Evolutionary conservation across 768 basidiomycete genomes (phyloP).

Genomic region (Naganishia kalamii): DNA sequence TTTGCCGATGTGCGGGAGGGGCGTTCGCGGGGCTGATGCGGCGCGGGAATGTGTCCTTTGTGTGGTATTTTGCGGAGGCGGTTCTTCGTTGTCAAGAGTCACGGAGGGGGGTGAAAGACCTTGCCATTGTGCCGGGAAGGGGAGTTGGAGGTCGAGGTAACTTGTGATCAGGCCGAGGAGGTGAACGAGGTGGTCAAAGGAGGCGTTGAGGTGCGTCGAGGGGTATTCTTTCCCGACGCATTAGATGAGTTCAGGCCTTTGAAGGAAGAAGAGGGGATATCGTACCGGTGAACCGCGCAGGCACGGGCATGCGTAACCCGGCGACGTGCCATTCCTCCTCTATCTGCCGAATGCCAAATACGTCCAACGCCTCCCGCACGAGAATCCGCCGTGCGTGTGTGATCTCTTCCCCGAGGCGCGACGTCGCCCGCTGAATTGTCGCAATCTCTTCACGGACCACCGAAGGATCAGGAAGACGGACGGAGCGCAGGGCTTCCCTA

Average conservation of each 20-base stretch:
- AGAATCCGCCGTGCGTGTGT: constrained; percentile 33
- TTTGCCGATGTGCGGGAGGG: too few species aligned
- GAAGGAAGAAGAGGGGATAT: too few species aligned
- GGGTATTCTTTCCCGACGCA: constrained; percentile 23
- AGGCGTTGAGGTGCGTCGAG: constrained; percentile 33
- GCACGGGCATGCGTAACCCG: constrained; percentile 22
- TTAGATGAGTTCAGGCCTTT: background rate
- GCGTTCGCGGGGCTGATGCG: background rate
- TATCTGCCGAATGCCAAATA: constrained; percentile 32
- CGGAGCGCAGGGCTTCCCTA: background rate
- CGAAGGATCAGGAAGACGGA: background rate
- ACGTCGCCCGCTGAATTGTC: constrained; percentile 13
- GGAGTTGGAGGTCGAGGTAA: constrained; percentile 38
- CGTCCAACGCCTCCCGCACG: constrained; percentile 31
- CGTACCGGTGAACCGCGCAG: constrained; percentile 1
- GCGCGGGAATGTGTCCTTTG: background rate
- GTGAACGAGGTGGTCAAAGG: constrained; percentile 35
- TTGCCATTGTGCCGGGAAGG: constrained; percentile 30
- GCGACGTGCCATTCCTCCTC: constrained; percentile 35
- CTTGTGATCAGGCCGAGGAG: constrained; percentile 35
- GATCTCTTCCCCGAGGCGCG: constrained; percentile 17
- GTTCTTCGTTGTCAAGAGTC: background rate
- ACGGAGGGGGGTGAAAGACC: background rate
- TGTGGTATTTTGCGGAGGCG: background rate
- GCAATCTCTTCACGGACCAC: background rate